These are phyloP conservation scores for Candida piceae DNA, from an alignment of 805 yeast species.

Conservation along the genomic window DNA sequence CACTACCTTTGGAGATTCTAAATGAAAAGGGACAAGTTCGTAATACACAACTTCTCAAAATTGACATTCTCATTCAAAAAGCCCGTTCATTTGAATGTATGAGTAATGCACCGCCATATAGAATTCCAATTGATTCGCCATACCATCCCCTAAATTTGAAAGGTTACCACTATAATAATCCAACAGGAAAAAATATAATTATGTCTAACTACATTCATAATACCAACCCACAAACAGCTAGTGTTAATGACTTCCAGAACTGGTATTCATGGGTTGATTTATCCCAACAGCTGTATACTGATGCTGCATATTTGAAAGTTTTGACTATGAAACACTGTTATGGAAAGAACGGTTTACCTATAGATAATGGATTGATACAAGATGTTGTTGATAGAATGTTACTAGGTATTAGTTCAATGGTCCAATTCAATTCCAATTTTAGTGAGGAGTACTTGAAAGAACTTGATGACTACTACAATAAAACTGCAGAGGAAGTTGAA, in stretches of 20 bases:
- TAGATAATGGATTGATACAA: constrained; percentile 23
- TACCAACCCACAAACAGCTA: constrained; percentile 20
- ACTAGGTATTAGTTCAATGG: constrained; percentile 21
- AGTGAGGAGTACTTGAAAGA: constrained; percentile 11
- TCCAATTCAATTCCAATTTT: constrained; percentile 17
- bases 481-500: constrained; percentile 1
- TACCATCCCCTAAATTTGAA: constrained; percentile 26
- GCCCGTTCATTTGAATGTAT: constrained; percentile 26
- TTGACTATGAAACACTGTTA: constrained; percentile 27
- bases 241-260: constrained; percentile 20
- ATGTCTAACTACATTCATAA: constrained; percentile 22
- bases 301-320: constrained; percentile 34
- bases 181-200: constrained; percentile 17
- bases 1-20: constrained; percentile 11
- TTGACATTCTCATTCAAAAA: constrained; percentile 19
- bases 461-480: constrained; percentile 16
- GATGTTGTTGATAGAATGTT: constrained; percentile 30
- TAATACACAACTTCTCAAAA: constrained; percentile 18
- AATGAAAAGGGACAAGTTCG: constrained; percentile 19
- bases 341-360: constrained; percentile 19
- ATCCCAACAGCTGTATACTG: constrained; percentile 34
- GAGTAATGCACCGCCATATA: constrained; percentile 27
- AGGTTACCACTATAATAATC: constrained; percentile 24
- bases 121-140: constrained; percentile 22
- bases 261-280: constrained; percentile 34